A percentile compares a stretch with the other conserved stretches of the same genome.
These are phyloP conservation scores for Podaxis pistillaris DNA, from an alignment of 768 basidiomycete species.

Conservation along the genomic window DNA sequence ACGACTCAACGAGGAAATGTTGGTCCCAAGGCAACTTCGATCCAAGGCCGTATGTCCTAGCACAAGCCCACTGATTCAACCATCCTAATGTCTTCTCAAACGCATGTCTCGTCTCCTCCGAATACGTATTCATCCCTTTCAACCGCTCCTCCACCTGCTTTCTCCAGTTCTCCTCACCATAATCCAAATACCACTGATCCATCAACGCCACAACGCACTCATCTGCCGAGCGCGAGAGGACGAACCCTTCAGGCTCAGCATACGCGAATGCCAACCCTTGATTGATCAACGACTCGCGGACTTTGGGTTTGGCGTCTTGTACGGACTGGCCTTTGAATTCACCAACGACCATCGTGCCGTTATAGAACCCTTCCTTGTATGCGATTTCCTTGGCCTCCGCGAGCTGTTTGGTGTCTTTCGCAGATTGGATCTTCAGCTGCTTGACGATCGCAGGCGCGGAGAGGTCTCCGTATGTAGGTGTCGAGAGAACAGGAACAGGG, in stretches of 20 bases:
- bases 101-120: constrained; percentile 84
- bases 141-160: constrained; percentile 81
- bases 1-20: constrained; percentile 92
- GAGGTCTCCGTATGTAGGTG: constrained; percentile 91
- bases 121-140: constrained; percentile 86
- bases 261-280: constrained; percentile 81
- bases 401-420: constrained; percentile 91
- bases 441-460: constrained; percentile 82
- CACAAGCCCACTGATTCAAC: constrained; percentile 99
- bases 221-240: constrained; percentile 89
- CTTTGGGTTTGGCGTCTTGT: constrained; percentile 89
- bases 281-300: constrained; percentile 80
- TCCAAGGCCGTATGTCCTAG: constrained; percentile 95
- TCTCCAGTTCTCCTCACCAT: constrained; percentile 91
- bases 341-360: constrained; percentile 87
- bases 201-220: constrained; percentile 97
- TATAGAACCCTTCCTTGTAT: constrained; percentile 98
- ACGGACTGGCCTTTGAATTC: constrained; percentile 88
- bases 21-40: constrained; percentile 97
- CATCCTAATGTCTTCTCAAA: constrained; percentile 92
- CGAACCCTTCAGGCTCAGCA: constrained; percentile 91
- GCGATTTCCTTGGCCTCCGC: constrained; percentile 96
- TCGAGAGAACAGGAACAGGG: constrained; percentile 83
- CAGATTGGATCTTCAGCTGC: constrained; percentile 91
- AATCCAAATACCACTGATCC: constrained; percentile 99